Conservation (phyloP, 164 flowering plant genomes). For the Annona cherimola region DNA sequence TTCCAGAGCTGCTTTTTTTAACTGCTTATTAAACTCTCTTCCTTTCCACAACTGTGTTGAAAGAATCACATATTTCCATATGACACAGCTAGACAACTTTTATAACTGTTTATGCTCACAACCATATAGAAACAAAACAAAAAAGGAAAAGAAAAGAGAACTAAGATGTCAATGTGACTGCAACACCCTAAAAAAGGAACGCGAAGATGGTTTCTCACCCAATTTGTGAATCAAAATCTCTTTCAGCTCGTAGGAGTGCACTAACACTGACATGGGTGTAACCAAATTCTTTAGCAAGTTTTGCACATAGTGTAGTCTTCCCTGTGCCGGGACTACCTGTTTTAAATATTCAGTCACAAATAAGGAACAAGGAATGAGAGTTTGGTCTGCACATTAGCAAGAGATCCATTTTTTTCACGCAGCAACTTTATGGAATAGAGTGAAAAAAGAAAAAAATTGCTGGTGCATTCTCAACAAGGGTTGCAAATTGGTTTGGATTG, state of each 20-base stretch:
- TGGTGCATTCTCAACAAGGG: neutral
- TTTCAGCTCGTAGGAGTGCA: neutral
- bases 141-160: too few species aligned
- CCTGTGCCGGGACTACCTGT: slow-evolving; percentile 53
- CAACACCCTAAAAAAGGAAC: neutral
- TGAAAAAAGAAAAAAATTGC: neutral
- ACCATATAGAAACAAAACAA: too few species aligned
- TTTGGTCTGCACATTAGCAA: neutral
- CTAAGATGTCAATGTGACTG: neutral
- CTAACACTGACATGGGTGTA: neutral
- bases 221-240: neutral
- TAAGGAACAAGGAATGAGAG: neutral
- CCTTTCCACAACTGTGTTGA: too few species aligned
- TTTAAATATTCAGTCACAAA: neutral
- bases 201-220: neutral
- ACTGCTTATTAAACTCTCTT: too few species aligned
- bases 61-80: too few species aligned
- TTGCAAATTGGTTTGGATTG: neutral
- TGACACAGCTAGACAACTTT: too few species aligned
- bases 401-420: neutral
- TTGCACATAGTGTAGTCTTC: slow-evolving; percentile 36
- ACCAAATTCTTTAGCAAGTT: neutral
- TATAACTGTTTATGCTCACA: too few species aligned
- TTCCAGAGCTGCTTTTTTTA: too few species aligned
- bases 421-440: neutral